Evolutionary conservation across 2,329 filamentous ascomycete species (phyloP), one percentile per base, ranked within the genome.

Genomic region (Aureobasidium namibiae): DNA sequence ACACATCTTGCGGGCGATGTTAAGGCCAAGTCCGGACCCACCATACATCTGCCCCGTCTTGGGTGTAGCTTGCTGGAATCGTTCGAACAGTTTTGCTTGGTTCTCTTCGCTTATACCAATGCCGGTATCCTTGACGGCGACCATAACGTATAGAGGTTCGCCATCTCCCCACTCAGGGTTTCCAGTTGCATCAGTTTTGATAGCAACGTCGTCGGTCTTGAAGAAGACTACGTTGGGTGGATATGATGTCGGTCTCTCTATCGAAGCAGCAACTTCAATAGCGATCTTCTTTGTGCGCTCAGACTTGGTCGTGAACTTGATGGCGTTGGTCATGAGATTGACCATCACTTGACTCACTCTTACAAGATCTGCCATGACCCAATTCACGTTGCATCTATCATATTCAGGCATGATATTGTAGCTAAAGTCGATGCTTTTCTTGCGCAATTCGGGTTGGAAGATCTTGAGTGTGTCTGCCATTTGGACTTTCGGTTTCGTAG

Each of bases 1-100:
- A 13, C 74, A 73, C 18, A 78, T 67, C 49, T 77, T 72, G 16
- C 75, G 70, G 8, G 73, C 74, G 50, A 78, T 78, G 61, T 76
- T 77, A 0, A 78, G 67, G 0, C 76, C 76, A 1, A 75, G 64
- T 1, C 73, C 73, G 18, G 68, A 71, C 9, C 73, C 73, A 8
- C 73, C 73, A 38, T 75, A 75, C 33, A 53, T 60, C 23, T 60
- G 52, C 9, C 50, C 60, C 2, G 62, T 63, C 23, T 60, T 62
- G 2, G 50, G 54, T 13, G 59, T 60, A 6, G 60, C 62, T 29
- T 63, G 62, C 33, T 57, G 52, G 56, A 63, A 63, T 1, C 60
- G 57, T 11, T 58, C 46, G 34, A 63, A 63, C 36, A 63, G 42
- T 9, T 60, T 60, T 2, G 29, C 4, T 6, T 61, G 62, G 10